Base-by-base conservation (phyloP, 345 rosid species). In the Linum usitatissimum region DNA sequence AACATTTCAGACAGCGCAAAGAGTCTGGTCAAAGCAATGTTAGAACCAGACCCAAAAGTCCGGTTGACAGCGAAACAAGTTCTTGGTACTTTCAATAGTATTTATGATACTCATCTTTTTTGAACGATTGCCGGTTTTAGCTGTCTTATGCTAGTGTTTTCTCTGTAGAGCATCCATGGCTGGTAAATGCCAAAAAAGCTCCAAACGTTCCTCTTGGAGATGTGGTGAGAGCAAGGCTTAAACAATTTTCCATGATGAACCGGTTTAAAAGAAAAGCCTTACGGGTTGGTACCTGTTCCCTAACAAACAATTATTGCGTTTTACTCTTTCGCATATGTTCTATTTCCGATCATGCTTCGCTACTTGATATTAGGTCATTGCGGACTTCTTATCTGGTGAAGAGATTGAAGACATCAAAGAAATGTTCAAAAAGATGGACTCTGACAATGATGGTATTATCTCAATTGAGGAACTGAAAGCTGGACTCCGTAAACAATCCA, bases 261-360 rank as follows among this genome's bases (percentile, higher is more conserved):
- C 82, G 97, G 84, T 94, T 94, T 86, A 94, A 94, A 81, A 90
- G 99, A 83, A 90, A 94, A 86, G 97, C 95, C 34, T 78, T 94
- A 53, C 81, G 96, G 96, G 99, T 94, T 61, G 62, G 96, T 83
- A 66, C 65, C 68, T 60, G 28, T 28, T 58, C 62, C 38, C 62
- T 53, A 2, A 45, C 10, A 10, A 45, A 9, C 0, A 0, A 4
- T 45, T 45, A 45, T 42, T 21, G 23, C 53, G n/a, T 6, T 57
- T 23, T 30, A 6, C 61, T 48, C 64, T 69, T 57, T 38, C 18
- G 8, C n/a, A 34, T 40, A 30, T 5, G n/a, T 9, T 34, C 38
- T 34, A 34, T 7, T n/a, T n/a, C n/a, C n/a, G 28, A 62, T 56
- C 30, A 36, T 4, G 4, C 61, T 55, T 57, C 30, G 63, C 58